Evolutionary conservation across 768 basidiomycete genomes (phyloP).

Genomic region (Kondoa malvinella): DNA sequence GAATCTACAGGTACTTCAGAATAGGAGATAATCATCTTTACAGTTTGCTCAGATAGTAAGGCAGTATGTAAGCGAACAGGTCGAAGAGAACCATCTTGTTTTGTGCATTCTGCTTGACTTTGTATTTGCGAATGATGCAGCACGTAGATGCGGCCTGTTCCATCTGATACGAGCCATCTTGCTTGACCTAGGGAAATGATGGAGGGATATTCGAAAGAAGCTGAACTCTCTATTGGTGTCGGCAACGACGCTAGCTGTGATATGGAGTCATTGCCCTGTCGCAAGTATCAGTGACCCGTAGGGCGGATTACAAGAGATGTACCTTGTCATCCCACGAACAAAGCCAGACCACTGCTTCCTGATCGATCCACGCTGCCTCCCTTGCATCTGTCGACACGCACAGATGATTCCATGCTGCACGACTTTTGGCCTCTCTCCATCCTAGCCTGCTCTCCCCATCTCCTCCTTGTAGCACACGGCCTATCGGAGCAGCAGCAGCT

Average conservation of each 20-base stretch:
- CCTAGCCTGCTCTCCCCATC: neutral
- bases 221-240: neutral
- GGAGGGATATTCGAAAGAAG: neutral
- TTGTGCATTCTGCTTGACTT: neutral
- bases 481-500: neutral
- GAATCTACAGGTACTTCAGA: neutral
- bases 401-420: neutral
- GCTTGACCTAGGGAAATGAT: neutral
- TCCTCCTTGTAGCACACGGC: neutral
- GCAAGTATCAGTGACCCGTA: neutral
- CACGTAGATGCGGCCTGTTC: neutral
- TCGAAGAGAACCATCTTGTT: neutral
- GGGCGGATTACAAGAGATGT: neutral
- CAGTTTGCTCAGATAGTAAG: neutral
- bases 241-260: neutral
- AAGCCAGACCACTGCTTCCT: neutral
- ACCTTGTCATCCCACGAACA: neutral
- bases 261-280: neutral
- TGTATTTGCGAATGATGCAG: neutral
- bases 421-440: neutral
- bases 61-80: neutral
- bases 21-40: neutral
- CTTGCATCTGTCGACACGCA: neutral
- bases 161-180: neutral
- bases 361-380: slow-evolving; percentile 1